Evolutionary conservation across 495 filamentous ascomycete genomes (phyloP).

Genomic region (Aspergillus cavernicola): DNA sequence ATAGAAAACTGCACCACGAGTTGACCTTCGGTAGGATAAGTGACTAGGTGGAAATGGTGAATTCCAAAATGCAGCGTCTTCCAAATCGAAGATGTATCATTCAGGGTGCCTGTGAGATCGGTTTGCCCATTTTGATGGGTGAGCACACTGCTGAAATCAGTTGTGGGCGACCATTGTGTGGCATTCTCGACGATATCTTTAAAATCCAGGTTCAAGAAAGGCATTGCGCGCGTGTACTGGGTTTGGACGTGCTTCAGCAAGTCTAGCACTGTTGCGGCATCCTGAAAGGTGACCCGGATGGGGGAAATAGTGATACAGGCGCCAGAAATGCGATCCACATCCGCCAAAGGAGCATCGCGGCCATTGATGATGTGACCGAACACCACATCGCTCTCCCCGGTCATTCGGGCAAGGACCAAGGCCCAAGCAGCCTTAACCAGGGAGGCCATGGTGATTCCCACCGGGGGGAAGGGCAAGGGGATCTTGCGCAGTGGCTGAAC

Average conservation of each 20-base stretch:
- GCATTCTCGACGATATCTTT: background rate
- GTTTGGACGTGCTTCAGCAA: background rate
- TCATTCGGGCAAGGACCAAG: background rate
- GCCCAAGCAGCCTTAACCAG: conserved; percentile 52
- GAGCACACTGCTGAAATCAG: background rate
- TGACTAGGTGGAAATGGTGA: too few species aligned
- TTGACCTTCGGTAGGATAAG: too few species aligned
- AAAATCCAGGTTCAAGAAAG: background rate
- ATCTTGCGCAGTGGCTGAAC: background rate
- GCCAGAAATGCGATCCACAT: background rate
- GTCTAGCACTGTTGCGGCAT: background rate
- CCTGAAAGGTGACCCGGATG: background rate
- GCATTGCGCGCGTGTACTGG: background rate
- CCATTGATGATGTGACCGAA: background rate
- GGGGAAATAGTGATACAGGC: background rate
- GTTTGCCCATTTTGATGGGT: background rate
- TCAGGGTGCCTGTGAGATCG: too few species aligned
- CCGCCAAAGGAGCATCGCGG: background rate
- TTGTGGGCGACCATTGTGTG: background rate
- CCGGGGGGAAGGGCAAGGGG: background rate
- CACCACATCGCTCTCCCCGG: background rate
- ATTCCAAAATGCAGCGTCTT: too few species aligned
- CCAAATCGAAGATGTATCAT: too few species aligned
- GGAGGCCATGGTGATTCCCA: conserved; percentile 41
- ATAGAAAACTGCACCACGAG: too few species aligned